Percentiles rank a stretch among this genome's conserved stretches.
phyloP scores from a whole-genome alignment of 371 early-diverging fungal species.

The Sporodiniella umbellata region DNA sequence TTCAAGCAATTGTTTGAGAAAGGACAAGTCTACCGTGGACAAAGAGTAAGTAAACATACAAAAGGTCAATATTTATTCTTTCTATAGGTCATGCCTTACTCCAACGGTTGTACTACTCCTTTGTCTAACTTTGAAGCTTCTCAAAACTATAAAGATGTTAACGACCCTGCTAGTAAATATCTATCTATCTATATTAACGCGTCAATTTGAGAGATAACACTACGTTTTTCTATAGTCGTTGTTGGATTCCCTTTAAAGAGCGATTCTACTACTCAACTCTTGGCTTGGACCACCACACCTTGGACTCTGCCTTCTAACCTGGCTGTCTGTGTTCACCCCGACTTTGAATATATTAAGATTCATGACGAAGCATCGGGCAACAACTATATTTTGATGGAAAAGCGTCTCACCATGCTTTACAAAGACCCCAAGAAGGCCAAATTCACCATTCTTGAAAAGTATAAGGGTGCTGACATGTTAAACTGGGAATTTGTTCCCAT shows the following conservation, averaged over 20 bases:
- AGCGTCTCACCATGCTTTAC: conserved; percentile 84
- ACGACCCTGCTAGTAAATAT: conserved; percentile 94
- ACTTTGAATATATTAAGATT: conserved; percentile 96
- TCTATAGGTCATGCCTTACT: conserved; percentile 96
- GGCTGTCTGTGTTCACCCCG: conserved; percentile 93
- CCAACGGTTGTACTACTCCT: conserved; percentile 96
- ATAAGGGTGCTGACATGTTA: conserved; percentile 83
- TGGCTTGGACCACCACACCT: conserved; percentile 99
- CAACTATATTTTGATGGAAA: conserved; percentile 84
- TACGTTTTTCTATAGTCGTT: conserved; percentile 55
- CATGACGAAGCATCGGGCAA: conserved; percentile 76
- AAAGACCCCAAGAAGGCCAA: conserved; percentile 95
- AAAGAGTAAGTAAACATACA: conserved; percentile 42
- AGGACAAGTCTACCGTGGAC: conserved; percentile 97
- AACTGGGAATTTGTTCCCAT: conserved; percentile 93
- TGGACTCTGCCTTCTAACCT: conserved; percentile 99
- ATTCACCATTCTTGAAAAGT: conserved; percentile 77
- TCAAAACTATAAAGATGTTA: conserved; percentile 99
- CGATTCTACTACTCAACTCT: conserved; percentile 78
- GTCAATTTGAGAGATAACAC: too few species aligned
- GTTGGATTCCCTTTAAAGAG: conserved; percentile 92
- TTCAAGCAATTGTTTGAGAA: conserved; percentile 97
- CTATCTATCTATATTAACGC: too few species aligned
- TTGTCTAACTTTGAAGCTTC: conserved; percentile 99
- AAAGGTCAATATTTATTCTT: neutral